Percentiles rank a stretch among this genome's conserved stretches.
phyloP scores from a whole-genome alignment of 2,329 filamentous ascomycete species.

The Fusarium clavum region DNA sequence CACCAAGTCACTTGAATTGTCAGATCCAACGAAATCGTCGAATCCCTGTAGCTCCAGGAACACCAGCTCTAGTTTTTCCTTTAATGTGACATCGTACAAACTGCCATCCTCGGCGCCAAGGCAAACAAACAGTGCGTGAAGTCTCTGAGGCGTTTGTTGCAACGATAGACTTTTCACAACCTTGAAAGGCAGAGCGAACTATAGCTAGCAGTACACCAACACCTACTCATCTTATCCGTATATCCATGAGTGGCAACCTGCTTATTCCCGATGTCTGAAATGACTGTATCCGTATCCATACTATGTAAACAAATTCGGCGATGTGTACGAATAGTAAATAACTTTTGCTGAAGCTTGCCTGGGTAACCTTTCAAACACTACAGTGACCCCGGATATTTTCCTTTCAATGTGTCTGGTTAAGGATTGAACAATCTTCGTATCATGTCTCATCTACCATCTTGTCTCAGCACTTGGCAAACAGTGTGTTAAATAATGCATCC shows the following conservation, averaged over 20 bases:
- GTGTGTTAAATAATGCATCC: background rate
- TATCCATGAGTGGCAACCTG: background rate
- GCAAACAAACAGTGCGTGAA: background rate
- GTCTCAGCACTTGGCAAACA: background rate
- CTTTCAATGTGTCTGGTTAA: background rate
- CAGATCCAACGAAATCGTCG: background rate
- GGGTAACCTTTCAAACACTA: no score
- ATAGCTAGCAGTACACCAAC: background rate
- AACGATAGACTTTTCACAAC: background rate
- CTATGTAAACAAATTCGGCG: background rate
- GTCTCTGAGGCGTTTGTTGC: background rate
- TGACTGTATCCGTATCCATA: background rate
- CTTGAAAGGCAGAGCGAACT: background rate
- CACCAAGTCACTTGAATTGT: background rate
- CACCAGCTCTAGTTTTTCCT: background rate
- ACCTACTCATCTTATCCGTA: background rate
- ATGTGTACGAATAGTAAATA: background rate
- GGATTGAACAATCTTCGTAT: background rate
- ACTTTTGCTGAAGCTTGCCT: background rate
- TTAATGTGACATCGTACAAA: background rate
- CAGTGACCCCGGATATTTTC: background rate
- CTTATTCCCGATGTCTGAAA: background rate
- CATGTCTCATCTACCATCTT: background rate
- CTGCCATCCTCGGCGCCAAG: background rate
- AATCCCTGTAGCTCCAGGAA: background rate